Evolutionary conservation across 805 yeast species (phyloP), one percentile per base, ranked within the genome.

Genomic region (Nakazawaea anatomiae): DNA sequence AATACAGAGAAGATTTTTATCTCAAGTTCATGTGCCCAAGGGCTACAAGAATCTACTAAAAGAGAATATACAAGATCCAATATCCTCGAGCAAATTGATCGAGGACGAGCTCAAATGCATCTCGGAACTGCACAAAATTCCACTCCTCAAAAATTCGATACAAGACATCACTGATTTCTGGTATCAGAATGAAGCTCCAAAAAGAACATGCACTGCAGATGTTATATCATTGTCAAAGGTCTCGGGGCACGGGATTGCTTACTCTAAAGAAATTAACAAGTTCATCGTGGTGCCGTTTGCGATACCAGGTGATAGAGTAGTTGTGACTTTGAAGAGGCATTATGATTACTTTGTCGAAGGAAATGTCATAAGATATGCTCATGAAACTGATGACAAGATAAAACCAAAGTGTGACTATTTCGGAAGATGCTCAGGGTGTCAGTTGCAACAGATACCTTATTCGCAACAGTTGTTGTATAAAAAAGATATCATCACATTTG

Each of bases 361-460:
- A 0, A 57, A 52, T 10, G 50, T 69, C 8, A 14, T 65, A 4
- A 49, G 57, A 14, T 55, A 69, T 1, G 32, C 52, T 9, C 52
- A 54, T 4, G 40, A 55, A 2, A 14, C 35, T 5, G 48, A 41
- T 36, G 10, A 57, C 74, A 44, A 59, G 65, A 28, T 63, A 69
- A 41, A 38, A 52, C 11, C 57, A 68, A 52, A 60, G 4, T 74
- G 78, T 52, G 55, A 59, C 8, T 64, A 70, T 40, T 74, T 74
- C 52, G 55, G 63, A 8, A 55, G 52, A 32, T 74, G 78, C 50
- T 57, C 62, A 44, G 78, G 77, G 1, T 74, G 78, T 54, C 73
- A 72, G 47, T 60, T 69, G 25, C 78, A 74, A 51, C 71, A 70
- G 75, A 32, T 73, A 14, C 51, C 60, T 4, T 69, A 73, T 48